Evolutionary conservation across 1,284 basidiomycete species (phyloP).

Genomic region (Limonomyces culmigenus): DNA sequence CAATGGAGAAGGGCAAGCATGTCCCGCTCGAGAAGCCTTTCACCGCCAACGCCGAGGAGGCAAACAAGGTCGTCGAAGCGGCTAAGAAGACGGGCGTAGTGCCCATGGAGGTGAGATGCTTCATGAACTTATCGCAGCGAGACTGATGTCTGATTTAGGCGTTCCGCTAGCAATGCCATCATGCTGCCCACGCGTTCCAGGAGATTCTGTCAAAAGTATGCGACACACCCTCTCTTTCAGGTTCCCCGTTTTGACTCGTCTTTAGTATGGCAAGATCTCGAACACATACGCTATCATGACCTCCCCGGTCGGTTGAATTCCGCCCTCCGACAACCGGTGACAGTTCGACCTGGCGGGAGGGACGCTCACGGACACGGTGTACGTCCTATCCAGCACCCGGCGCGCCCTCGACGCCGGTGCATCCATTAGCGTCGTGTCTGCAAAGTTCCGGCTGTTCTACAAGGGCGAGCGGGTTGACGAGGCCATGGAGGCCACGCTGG

Average conservation of each 20-base stretch:
- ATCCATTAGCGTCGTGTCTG: slow-evolving; percentile 6
- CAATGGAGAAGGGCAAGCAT: slow-evolving; percentile 15
- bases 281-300: slow-evolving; percentile 1
- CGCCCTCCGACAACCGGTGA: slow-evolving; percentile 1
- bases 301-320: slow-evolving; percentile 1
- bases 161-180: slow-evolving; percentile 3
- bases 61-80: not conserved
- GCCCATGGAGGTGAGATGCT: slow-evolving; percentile 1
- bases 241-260: too few relatives aligned
- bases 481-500: slow-evolving; percentile 9
- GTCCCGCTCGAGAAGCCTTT: slow-evolving; percentile 16
- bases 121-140: too few relatives aligned
- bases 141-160: too few relatives aligned
- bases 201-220: not conserved
- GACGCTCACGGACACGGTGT: slow-evolving; percentile 8
- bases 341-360: slow-evolving; percentile 1
- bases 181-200: not conserved
- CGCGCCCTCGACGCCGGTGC: slow-evolving; percentile 7
- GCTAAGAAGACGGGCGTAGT: slow-evolving; percentile 1
- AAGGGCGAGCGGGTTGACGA: slow-evolving; percentile 8
- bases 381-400: slow-evolving; percentile 10
- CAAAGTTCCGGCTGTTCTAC: slow-evolving; percentile 6
- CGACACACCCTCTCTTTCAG: too few relatives aligned
- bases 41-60: slow-evolving; percentile 2
- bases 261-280: slow-evolving; percentile 1